These are phyloP conservation scores for Dendrobium chrysotoxum DNA, from an alignment of 106 monocot species.

Conservation along the genomic window DNA sequence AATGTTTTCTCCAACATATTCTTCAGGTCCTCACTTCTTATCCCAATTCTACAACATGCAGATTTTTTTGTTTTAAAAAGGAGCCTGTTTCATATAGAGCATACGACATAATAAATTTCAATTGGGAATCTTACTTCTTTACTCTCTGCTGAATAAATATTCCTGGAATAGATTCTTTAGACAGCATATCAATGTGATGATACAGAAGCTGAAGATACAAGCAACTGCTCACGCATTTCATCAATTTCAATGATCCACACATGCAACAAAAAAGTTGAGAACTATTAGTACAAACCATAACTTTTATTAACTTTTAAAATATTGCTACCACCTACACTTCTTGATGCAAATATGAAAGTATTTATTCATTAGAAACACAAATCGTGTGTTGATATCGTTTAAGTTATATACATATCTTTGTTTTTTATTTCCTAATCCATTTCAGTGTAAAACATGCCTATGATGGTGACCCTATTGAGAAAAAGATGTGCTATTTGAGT, in stretches of 20 bases:
- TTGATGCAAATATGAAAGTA: no score
- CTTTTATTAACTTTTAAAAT: no score
- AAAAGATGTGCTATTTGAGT: no score
- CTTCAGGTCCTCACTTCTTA: conserved; percentile 82
- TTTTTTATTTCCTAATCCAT: no score
- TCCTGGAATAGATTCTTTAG: conserved; percentile 57
- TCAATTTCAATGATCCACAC: conserved; percentile 10
- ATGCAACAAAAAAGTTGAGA: not conserved
- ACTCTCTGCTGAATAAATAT: conserved; percentile 59
- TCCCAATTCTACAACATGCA: conserved; percentile 54
- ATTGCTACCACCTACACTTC: no score
- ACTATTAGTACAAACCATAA: not conserved
- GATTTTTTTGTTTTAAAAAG: not conserved
- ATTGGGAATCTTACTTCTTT: conserved; percentile 50
- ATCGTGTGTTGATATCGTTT: no score
- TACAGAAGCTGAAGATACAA: conserved; percentile 89
- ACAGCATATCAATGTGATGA: conserved; percentile 64
- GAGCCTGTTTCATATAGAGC: not conserved
- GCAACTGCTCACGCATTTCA: conserved; percentile 51
- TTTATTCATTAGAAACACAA: no score
- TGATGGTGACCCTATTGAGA: no score
- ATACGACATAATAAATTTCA: not conserved
- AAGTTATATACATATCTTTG: no score
- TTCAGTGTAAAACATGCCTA: no score
- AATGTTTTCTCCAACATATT: conserved; percentile 49